Conservation (phyloP, 2,329 filamentous ascomycete genomes). For the Stachybotrys elegans region DNA sequence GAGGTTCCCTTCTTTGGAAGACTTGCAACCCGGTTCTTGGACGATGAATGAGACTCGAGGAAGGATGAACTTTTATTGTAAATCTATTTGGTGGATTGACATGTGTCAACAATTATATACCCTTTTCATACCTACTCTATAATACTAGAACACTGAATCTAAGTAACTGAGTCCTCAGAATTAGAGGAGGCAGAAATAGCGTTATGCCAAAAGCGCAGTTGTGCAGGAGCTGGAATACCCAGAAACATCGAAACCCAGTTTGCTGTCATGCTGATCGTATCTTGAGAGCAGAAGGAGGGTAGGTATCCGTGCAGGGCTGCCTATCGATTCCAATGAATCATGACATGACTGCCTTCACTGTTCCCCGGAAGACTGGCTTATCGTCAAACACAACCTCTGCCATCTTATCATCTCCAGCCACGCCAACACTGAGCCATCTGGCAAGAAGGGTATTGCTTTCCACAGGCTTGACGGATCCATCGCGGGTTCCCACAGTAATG, state of each 20-base stretch:
- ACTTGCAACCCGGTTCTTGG: slow-evolving; percentile 82
- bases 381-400: slow-evolving; percentile 45
- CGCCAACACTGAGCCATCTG: slow-evolving; percentile 62
- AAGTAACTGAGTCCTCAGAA: no score
- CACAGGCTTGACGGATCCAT: slow-evolving; percentile 74
- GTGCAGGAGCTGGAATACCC: no score
- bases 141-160: no score
- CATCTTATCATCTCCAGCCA: slow-evolving; percentile 37
- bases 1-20: slow-evolving; percentile 84
- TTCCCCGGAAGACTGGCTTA: slow-evolving; percentile 41
- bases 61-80: no score
- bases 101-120: not conserved
- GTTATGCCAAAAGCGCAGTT: no score
- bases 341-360: slow-evolving; percentile 43
- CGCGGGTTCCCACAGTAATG: slow-evolving; percentile 81
- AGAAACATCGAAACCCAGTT: no score
- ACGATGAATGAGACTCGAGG: slow-evolving; percentile 68
- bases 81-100: not conserved
- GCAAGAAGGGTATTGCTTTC: slow-evolving; percentile 85
- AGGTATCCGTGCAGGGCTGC: no score
- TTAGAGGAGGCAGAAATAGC: no score
- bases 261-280: no score
- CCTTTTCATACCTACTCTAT: not conserved
- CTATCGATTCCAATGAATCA: no score
- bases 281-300: no score